Evolutionary conservation across 108 stramenopile species (phyloP), one percentile per base, ranked within the genome.

Genomic region (Conticribra weissflogii): DNA sequence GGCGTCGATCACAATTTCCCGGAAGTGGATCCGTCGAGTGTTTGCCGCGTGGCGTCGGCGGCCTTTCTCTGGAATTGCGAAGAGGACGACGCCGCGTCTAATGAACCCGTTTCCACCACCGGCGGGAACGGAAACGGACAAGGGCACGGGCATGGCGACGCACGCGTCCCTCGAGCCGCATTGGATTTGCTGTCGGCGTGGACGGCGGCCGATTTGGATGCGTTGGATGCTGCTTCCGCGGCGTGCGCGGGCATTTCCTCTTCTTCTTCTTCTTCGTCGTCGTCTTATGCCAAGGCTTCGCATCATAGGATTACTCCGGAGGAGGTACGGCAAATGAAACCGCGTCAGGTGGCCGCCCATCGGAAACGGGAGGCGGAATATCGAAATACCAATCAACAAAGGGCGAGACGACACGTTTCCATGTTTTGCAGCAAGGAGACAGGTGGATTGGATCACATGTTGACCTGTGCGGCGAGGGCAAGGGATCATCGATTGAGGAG

Each of bases 171-270:
- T 51, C 85, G 86, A 19, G 88, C 87, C 21, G 85, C 86, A 8
- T 64, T 90, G n/a, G 90, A 95, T 71, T 72, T 92, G 14, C 32
- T 95, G 17, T 71, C 87, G 3, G 72, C 86, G 22, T 92, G 89
- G 91, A 88, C 83, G n/a, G 81, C 88, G 23, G 80, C 83, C 12
- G 85, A 94, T 78, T 79, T 83, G 18, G 78, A 88, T 4, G 55
- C 72, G 0, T 64, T 87, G 23, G 82, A 88, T 59, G 79, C 85
- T 2, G 73, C 86, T 5, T 85, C 88, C 0, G 69, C 85, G 25
- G 76, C n/a, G n/a, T n/a, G n/a, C n/a, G n/a, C n/a, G n/a, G n/a
- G n/a, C n/a, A n/a, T n/a, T n/a, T n/a, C 59, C 18, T 76, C 69
- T 53, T 63, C 23, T 83, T 53, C 73, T 63, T 55, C 72, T 4